Conservation (phyloP, 805 yeast genomes). For the Kodamaea kaohsiungensis region DNA sequence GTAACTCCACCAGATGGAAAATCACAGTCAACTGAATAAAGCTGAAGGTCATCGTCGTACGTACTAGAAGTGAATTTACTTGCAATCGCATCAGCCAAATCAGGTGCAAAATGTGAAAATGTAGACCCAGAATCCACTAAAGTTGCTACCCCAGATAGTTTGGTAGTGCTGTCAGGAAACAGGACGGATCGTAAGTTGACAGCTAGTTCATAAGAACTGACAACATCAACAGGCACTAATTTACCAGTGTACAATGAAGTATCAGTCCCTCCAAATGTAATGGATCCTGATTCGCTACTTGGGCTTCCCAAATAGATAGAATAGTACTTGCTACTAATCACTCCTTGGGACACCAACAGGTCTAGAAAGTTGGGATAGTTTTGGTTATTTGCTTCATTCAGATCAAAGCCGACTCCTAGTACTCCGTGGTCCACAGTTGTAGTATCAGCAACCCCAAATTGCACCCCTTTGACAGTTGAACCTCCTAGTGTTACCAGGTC, state of each 20-base stretch:
- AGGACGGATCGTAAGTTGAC: not conserved
- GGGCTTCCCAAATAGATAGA: conserved; percentile 15
- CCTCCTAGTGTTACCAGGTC: conserved; percentile 6
- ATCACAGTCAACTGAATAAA: conserved; percentile 6
- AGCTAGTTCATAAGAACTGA: not conserved
- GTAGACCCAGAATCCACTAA: conserved; percentile 11
- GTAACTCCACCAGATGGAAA: not conserved
- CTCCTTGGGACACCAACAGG: conserved; percentile 5
- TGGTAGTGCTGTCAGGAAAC: not conserved
- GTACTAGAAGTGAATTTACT: conserved; percentile 9
- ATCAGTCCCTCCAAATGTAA: conserved; percentile 19
- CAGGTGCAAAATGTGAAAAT: conserved; percentile 8
- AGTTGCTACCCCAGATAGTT: conserved; percentile 30
- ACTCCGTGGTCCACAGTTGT: conserved; percentile 4
- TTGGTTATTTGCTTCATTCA: conserved; percentile 6
- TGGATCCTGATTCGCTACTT: conserved; percentile 10
- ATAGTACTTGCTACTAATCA: conserved; percentile 11
- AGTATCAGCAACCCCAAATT: conserved; percentile 3
- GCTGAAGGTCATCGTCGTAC: not conserved
- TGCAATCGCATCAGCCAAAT: conserved; percentile 12
- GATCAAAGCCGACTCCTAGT: conserved; percentile 7
- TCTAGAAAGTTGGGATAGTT: conserved; percentile 4
- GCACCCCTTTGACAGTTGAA: not conserved
- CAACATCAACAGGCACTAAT: not conserved
- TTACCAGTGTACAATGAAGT: conserved; percentile 13